phyloP scores from a whole-genome alignment of 345 rosid genomes.

The Linum trigynum region DNA sequence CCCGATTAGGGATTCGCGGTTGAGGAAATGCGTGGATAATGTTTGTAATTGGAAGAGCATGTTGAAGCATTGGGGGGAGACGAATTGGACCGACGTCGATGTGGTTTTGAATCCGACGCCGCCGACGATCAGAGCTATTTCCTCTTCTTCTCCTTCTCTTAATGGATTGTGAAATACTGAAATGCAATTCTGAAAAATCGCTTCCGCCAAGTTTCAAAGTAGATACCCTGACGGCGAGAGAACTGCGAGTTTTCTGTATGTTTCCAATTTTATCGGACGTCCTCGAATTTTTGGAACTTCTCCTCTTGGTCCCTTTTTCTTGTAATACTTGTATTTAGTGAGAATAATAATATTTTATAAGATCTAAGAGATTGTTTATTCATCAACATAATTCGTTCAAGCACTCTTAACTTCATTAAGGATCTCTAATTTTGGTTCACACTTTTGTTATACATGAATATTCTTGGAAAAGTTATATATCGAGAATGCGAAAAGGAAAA shows the following conservation, averaged over 20 bases:
- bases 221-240: neutral
- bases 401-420: no score
- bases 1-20: slow-evolving; percentile 8
- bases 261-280: neutral
- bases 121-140: slow-evolving; percentile 39
- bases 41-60: slow-evolving; percentile 24
- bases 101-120: slow-evolving; percentile 52
- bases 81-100: slow-evolving; percentile 51
- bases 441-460: no score
- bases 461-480: no score
- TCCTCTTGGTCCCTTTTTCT: no score
- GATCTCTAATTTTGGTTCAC: no score
- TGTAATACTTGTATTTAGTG: no score
- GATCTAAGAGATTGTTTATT: no score
- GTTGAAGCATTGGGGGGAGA: slow-evolving; percentile 28
- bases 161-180: slow-evolving; percentile 21
- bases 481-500: no score
- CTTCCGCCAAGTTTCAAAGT: no score
- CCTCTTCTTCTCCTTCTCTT: slow-evolving; percentile 21
- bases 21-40: slow-evolving; percentile 24
- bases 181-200: neutral
- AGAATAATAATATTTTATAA: no score
- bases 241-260: neutral
- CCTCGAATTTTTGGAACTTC: no score
- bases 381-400: no score